Conservation (phyloP, 257 asterid genomes). For the Cinchona pubescens region DNA sequence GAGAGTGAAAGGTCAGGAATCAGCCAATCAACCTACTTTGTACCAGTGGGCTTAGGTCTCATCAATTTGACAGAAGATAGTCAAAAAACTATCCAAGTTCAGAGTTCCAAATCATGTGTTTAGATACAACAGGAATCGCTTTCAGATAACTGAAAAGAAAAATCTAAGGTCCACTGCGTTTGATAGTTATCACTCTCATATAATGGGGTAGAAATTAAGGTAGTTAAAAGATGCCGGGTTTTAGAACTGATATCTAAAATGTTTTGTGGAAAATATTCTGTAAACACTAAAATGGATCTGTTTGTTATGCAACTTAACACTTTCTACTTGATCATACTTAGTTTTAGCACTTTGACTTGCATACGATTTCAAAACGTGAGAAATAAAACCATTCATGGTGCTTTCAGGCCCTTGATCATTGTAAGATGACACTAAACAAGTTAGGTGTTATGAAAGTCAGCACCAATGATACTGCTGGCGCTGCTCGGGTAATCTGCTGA, state of each 20-base stretch:
- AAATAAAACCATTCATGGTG: background rate
- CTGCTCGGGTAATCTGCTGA: conserved; percentile 73
- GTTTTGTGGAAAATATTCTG: background rate
- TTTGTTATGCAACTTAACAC: background rate
- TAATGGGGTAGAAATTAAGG: background rate
- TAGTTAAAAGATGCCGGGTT: no score
- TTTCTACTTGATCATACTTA: background rate
- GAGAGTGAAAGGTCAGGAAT: background rate
- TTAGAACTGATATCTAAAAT: background rate
- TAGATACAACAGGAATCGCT: background rate
- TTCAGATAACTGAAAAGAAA: background rate
- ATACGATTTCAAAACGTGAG: background rate
- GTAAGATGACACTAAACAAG: conserved; percentile 52
- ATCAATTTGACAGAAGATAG: background rate
- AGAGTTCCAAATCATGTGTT: background rate
- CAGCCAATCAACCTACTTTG: background rate
- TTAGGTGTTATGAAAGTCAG: conserved; percentile 51
- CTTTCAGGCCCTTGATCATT: conserved; percentile 81
- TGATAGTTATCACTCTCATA: background rate
- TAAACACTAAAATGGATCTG: background rate
- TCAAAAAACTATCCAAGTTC: background rate
- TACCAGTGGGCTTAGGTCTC: background rate
- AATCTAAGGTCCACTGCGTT: background rate
- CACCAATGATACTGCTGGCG: conserved; percentile 74
- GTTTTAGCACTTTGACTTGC: conserved; percentile 4